Evolutionary conservation across 345 rosid species (phyloP).

Genomic region (Acer campestre): DNA sequence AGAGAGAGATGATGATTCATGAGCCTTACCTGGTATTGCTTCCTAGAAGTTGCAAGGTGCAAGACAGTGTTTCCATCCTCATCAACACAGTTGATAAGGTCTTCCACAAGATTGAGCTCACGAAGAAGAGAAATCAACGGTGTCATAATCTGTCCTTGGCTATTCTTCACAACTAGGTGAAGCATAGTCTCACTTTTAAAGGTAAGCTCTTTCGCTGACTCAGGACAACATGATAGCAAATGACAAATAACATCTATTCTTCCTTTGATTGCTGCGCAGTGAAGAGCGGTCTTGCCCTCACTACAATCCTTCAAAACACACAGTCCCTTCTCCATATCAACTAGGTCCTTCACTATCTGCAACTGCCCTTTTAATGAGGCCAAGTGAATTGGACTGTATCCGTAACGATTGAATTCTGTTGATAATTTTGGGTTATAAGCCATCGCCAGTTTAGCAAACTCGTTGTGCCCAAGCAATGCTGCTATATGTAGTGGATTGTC

Average conservation of each 20-base stretch:
- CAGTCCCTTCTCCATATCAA: background rate
- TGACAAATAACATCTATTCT: background rate
- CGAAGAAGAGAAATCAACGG: background rate
- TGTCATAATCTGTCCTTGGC: background rate
- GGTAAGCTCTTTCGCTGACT: background rate
- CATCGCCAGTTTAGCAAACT: background rate
- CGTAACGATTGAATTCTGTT: background rate
- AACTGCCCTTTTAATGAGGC: background rate
- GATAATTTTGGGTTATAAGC: background rate
- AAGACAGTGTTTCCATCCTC: background rate
- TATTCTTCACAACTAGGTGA: background rate
- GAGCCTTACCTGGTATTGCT: background rate
- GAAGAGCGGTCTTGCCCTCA: constrained; percentile 4
- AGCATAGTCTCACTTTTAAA: background rate
- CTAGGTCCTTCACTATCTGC: background rate
- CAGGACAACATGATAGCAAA: background rate
- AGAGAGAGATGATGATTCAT: no score
- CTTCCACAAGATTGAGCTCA: background rate
- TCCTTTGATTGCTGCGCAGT: background rate
- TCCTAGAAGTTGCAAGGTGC: background rate
- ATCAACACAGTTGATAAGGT: background rate
- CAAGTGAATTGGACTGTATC: background rate
- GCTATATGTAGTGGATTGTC: background rate
- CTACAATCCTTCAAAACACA: background rate
- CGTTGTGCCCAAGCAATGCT: background rate